Conservation (phyloP, 2,329 filamentous ascomycete genomes). For the Claviceps pazoutovae region DNA sequence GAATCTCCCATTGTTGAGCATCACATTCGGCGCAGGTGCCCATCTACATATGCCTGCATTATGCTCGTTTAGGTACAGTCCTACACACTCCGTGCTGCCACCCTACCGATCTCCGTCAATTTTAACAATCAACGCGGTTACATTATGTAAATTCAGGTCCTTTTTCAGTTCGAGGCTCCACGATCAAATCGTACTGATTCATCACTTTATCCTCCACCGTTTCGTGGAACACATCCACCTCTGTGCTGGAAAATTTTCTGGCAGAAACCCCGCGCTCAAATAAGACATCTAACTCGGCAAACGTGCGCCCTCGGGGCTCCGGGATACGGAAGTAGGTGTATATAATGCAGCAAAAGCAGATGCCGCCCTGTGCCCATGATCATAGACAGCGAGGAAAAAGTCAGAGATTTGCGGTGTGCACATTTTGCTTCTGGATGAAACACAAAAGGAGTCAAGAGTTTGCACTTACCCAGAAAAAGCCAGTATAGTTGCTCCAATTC, state of each 20-base stretch:
- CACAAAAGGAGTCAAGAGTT: not conserved
- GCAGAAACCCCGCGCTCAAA: constrained; percentile 63
- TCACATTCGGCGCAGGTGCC: too few species aligned
- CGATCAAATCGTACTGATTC: constrained; percentile 30
- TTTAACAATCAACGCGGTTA: not conserved
- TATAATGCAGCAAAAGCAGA: constrained; percentile 67
- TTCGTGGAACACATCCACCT: constrained; percentile 43
- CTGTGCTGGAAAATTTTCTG: constrained; percentile 52
- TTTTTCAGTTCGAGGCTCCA: constrained; percentile 10
- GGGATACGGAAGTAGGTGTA: constrained; percentile 50
- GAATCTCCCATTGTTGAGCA: too few species aligned
- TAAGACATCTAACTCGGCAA: constrained; percentile 73
- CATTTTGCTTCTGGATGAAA: not conserved
- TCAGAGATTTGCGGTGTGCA: not conserved
- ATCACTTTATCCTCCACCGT: constrained; percentile 33
- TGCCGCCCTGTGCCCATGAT: constrained; percentile 38
- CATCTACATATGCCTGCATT: too few species aligned
- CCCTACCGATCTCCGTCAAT: too few species aligned
- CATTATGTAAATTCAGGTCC: not conserved
- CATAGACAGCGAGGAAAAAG: not conserved
- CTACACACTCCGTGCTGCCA: too few species aligned
- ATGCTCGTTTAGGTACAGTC: too few species aligned
- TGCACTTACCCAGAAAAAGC: constrained; percentile 65
- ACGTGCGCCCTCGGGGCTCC: constrained; percentile 66
- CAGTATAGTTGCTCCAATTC: constrained; percentile 78